phyloP scores from a whole-genome alignment of 768 basidiomycete genomes.

The Mycena crocata region DNA sequence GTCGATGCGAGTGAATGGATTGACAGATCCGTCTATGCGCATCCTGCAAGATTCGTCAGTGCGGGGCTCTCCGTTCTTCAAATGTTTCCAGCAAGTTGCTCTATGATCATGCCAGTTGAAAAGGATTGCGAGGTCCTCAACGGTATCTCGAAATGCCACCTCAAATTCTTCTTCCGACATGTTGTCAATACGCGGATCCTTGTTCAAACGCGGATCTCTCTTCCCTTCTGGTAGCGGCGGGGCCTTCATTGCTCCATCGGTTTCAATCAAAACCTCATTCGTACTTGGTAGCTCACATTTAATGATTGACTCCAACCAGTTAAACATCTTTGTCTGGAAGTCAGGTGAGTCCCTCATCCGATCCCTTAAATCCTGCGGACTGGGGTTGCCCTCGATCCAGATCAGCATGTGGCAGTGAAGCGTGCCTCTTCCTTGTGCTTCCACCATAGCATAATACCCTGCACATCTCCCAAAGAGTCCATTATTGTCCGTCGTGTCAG shows the following conservation, averaged over 20 bases:
- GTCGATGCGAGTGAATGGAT: conserved; percentile 8
- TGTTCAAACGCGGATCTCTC: neutral
- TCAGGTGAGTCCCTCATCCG: too few species aligned
- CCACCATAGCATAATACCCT: too few species aligned
- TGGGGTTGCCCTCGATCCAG: too few species aligned
- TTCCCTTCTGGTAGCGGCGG: neutral
- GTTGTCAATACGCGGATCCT: neutral
- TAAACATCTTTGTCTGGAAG: too few species aligned
- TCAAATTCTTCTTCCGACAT: neutral
- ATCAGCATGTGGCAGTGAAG: too few species aligned
- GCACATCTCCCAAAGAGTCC: too few species aligned
- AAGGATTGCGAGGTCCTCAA: conserved; percentile 1
- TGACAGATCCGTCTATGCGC: neutral
- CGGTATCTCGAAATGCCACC: conserved; percentile 13
- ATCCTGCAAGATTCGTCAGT: neutral
- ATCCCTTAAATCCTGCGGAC: too few species aligned
- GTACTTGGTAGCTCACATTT: too few species aligned
- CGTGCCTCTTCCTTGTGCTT: too few species aligned
- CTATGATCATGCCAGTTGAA: conserved; percentile 24
- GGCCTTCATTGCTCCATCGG: neutral
- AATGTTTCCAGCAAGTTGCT: conserved; percentile 26
- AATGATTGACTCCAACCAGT: too few species aligned
- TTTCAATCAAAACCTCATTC: too few species aligned
- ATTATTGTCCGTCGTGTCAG: too few species aligned
- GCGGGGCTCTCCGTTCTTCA: neutral